A percentile compares a stretch with the other conserved stretches of the same genome.
These are phyloP conservation scores for Aspergillus ellipticus DNA, from an alignment of 495 filamentous ascomycete genomes.

Conservation along the genomic window DNA sequence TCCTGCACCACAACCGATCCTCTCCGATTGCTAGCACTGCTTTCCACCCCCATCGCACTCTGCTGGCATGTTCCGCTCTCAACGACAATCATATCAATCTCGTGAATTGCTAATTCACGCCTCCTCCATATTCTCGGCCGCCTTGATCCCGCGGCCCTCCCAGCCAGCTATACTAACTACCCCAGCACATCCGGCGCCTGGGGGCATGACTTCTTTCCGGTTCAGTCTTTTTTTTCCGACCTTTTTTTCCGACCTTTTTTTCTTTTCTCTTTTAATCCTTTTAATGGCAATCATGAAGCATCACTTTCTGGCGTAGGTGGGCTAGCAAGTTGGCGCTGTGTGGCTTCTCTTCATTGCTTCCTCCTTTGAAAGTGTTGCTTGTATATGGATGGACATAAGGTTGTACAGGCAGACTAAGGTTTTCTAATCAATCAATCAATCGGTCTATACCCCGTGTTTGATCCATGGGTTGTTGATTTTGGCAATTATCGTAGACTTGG, in stretches of 20 bases:
- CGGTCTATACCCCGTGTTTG: neutral
- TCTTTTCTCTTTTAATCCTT: neutral
- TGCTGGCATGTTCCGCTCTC: conserved; percentile 74
- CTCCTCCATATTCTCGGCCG: neutral
- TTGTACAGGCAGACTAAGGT: neutral
- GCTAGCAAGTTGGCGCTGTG: neutral
- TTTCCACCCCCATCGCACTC: conserved; percentile 93
- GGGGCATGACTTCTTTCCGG: neutral
- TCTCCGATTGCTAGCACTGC: conserved; percentile 81
- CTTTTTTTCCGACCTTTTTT: conserved; percentile 5
- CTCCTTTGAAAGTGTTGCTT: neutral
- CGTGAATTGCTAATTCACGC: conserved; percentile 34
- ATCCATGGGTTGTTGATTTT: no score
- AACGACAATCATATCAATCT: conserved; percentile 48
- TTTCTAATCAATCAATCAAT: neutral
- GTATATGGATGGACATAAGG: neutral
- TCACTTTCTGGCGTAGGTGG: conserved; percentile 13
- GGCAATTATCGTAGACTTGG: no score
- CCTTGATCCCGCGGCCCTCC: neutral
- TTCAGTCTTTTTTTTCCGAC: neutral
- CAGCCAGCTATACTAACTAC: neutral
- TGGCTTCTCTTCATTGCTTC: neutral
- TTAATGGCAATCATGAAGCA: conserved; percentile 12
- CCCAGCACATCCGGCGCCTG: neutral
- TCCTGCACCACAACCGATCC: conserved; percentile 72